Evolutionary conservation across 2,329 filamentous ascomycete species (phyloP), one percentile per base, ranked within the genome.

Genomic region (Trichophyton verrucosum): DNA sequence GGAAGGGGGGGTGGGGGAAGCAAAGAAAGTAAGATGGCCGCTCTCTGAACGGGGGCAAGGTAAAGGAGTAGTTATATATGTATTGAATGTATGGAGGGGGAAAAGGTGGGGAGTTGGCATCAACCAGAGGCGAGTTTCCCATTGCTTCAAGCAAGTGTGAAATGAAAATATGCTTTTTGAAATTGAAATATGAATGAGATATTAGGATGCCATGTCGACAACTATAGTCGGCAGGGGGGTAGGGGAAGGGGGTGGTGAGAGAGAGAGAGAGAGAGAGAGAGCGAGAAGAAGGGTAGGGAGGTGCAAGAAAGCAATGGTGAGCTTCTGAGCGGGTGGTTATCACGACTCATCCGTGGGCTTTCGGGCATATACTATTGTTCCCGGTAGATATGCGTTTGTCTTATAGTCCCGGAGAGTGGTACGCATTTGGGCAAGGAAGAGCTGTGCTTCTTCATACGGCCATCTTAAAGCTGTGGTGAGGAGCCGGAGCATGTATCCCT

Each of bases 401-500:
- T 62, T 61, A 13, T 65, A 66, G 38, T 68, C 67, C 7, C 63
- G 61, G 8, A 60, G 27, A 24, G 47, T n/a, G 9, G 58, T 27
- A 9, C 58, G 46, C 49, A 60, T 53, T 30, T 60, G 58, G 11
- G 58, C 58, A 11, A 53, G 30, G 30, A 60, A 60, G 9, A 55
- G 3, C 11, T 60, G 58, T 9, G 49, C 63, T 24, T 64, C 62
- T 33, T 66, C 65, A 42, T 68, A 68, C 3, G 64, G 64, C 67
- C 68, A 69, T 42, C 65, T 55, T 30, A 62, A 30, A 13, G 59
- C 53, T 3, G 30, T 46, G 33, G 59, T 61, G 44, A 62, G 22
- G 17, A 62, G 53, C 3, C 38, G 51, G 33, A 62, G 42, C 46
- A 59, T 57, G 47, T 55, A 64, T 11, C 63, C 58, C 33, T 53